phyloP scores from a whole-genome alignment of 2,329 filamentous ascomycete genomes.

The Hymenotorrendiella dingleyae region DNA sequence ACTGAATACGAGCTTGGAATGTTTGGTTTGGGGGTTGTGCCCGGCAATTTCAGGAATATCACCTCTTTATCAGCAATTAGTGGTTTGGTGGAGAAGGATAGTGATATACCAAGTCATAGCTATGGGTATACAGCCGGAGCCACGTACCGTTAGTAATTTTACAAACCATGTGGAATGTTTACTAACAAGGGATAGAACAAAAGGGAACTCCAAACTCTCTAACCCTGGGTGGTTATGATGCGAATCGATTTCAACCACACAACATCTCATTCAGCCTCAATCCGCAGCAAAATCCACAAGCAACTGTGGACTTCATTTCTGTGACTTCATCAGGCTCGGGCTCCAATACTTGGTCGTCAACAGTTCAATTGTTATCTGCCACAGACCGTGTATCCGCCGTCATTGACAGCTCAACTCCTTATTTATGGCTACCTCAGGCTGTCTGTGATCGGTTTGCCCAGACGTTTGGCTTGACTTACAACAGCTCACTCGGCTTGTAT shows the following conservation, averaged over 20 bases:
- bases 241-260: slow-evolving; percentile 55
- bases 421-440: slow-evolving; percentile 54
- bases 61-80: slow-evolving; percentile 47
- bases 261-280: slow-evolving; percentile 53
- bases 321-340: slow-evolving; percentile 17
- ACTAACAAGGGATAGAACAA: slow-evolving; percentile 32
- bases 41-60: slow-evolving; percentile 45
- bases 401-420: slow-evolving; percentile 60
- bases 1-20: slow-evolving; percentile 49
- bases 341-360: slow-evolving; percentile 51
- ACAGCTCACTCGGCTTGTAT: slow-evolving; percentile 58
- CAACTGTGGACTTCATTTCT: slow-evolving; percentile 22
- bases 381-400: slow-evolving; percentile 22
- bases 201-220: slow-evolving; percentile 48
- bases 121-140: slow-evolving; percentile 73
- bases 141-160: slow-evolving; percentile 52
- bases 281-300: slow-evolving; percentile 40
- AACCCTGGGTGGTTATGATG: slow-evolving; percentile 66
- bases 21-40: slow-evolving; percentile 50
- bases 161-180: not conserved
- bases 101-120: slow-evolving; percentile 63
- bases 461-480: slow-evolving; percentile 59
- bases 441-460: slow-evolving; percentile 60
- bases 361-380: slow-evolving; percentile 16
- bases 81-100: slow-evolving; percentile 52